Conservation (phyloP, 1,284 basidiomycete species). For the Erythrobasidium hasegawianum region DNA sequence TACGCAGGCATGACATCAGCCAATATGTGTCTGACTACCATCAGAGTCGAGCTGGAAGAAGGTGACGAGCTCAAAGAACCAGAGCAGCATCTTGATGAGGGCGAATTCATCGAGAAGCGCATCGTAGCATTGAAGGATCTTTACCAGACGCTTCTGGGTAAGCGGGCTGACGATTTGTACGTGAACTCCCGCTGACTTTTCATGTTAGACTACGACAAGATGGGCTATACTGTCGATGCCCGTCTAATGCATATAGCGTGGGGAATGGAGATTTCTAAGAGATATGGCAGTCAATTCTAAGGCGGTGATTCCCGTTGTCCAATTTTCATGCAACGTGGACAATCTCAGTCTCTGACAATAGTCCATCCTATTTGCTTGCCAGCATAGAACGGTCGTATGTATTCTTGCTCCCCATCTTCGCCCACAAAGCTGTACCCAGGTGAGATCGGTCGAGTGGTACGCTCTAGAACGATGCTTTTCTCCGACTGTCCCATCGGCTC, state of each 20-base stretch:
- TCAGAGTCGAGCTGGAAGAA: conserved; percentile 59
- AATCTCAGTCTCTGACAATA: conserved; percentile 53
- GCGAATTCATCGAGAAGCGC: conserved; percentile 72
- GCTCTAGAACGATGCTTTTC: conserved; percentile 44
- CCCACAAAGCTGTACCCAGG: conserved; percentile 54
- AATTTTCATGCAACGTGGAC: too few relatives aligned
- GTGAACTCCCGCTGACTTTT: background rate
- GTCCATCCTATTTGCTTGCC: conserved; percentile 82
- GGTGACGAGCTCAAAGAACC: conserved; percentile 58
- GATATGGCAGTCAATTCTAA: conserved; percentile 16
- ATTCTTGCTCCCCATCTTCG: conserved; percentile 52
- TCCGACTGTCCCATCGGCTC: conserved; percentile 48
- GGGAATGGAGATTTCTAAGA: conserved; percentile 21
- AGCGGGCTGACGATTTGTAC: background rate
- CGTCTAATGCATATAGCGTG: conserved; percentile 32
- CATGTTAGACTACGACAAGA: conserved; percentile 18
- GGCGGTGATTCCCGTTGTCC: background rate
- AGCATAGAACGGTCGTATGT: conserved; percentile 86
- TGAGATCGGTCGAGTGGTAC: conserved; percentile 54
- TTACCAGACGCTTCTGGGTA: conserved; percentile 36
- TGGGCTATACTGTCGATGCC: conserved; percentile 30
- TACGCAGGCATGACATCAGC: conserved; percentile 34
- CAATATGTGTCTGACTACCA: conserved; percentile 62
- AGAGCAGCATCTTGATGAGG: conserved; percentile 64
- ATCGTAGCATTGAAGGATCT: conserved; percentile 69